Base-by-base conservation (phyloP, 257 asterid genomes). In the Capsicum baccatum region DNA sequence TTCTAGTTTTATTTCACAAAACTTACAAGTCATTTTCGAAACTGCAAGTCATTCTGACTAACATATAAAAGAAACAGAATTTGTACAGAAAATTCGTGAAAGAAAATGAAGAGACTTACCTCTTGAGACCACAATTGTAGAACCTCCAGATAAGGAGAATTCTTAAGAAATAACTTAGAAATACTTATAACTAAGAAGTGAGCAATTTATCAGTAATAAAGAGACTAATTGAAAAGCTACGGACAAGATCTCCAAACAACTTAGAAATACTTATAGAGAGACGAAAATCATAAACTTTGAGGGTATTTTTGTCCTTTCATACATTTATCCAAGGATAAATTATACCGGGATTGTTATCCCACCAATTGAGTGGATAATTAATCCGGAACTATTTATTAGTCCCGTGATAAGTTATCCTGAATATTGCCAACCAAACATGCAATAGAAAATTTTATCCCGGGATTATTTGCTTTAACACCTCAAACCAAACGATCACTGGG, bases 131-230 rank as follows among this genome's bases (percentile, higher is more conserved):
- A 14, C 48, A 60, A 47, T n/a, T 21, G 26, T 14, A 81, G 74
- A 81, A 35, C 37, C 71, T 81, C 84, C 19, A 81, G 60, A 62
- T 62, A 44, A 60, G 83, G 83, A 37, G 21, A 80, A 70, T 17
- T 44, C 56, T 70, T 44, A 57, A 70, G 57, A 35, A 70, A 70
- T 70, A 70, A 21, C 21, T 21, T 21, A 21, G 21, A 21, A 21
- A 21, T 21, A 21, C 21, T 21, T 21, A 21, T 13, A 64, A 15
- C 13, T 8, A 39, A 68, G 7, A 16, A 69, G 55, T 17, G 15
- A 69, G 33, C 39, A 39, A 69, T 8, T 42, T 37, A 37, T 39
- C 42, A 17, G 35, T 60, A 69, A 69, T 42, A 69, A 69, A 4
- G 79, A 16, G 33, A 69, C 13, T 15, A 8, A 69, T 16, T 69